phyloP scores from a whole-genome alignment of 495 filamentous ascomycete species.

The Parathielavia appendiculata region DNA sequence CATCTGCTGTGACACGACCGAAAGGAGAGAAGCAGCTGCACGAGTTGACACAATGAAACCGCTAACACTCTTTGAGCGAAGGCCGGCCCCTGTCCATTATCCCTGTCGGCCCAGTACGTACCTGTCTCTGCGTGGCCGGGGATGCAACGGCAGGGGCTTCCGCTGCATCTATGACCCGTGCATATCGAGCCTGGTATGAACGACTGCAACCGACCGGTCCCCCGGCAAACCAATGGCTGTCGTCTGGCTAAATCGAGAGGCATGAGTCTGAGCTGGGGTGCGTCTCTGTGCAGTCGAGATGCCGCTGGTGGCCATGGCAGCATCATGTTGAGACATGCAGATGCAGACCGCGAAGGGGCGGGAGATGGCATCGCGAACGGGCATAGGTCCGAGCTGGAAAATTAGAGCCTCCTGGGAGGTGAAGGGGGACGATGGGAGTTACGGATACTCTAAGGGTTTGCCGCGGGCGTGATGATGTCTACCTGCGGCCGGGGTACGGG shows the following conservation, averaged over 20 bases:
- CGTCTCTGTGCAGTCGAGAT: slow-evolving; percentile 21
- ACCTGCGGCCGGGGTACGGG: not conserved
- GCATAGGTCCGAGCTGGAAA: not conserved
- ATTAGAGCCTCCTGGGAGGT: too few relatives aligned
- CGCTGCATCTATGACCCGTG: slow-evolving; percentile 23
- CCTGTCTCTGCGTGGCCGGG: not conserved
- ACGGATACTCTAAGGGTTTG: too few relatives aligned
- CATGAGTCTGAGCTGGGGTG: slow-evolving; percentile 26
- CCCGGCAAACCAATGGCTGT: slow-evolving; percentile 23
- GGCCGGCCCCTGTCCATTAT: slow-evolving; percentile 15
- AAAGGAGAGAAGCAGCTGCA: slow-evolving; percentile 28
- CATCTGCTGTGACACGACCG: slow-evolving; percentile 24
- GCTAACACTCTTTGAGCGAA: slow-evolving; percentile 28
- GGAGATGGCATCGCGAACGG: slow-evolving; percentile 11
- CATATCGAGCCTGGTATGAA: slow-evolving; percentile 26
- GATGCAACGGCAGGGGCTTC: slow-evolving; percentile 15
- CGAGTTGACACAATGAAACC: slow-evolving; percentile 32
- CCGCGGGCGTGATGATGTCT: too few relatives aligned
- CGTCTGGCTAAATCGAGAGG: slow-evolving; percentile 30
- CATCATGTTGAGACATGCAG: slow-evolving; percentile 3
- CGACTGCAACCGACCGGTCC: slow-evolving; percentile 17
- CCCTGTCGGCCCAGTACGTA: slow-evolving; percentile 24
- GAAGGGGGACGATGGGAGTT: too few relatives aligned
- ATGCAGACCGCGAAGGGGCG: slow-evolving; percentile 17
- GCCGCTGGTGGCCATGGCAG: slow-evolving; percentile 14